phyloP scores from a whole-genome alignment of 805 yeast genomes.

The Wickerhamomyces chambardii region DNA sequence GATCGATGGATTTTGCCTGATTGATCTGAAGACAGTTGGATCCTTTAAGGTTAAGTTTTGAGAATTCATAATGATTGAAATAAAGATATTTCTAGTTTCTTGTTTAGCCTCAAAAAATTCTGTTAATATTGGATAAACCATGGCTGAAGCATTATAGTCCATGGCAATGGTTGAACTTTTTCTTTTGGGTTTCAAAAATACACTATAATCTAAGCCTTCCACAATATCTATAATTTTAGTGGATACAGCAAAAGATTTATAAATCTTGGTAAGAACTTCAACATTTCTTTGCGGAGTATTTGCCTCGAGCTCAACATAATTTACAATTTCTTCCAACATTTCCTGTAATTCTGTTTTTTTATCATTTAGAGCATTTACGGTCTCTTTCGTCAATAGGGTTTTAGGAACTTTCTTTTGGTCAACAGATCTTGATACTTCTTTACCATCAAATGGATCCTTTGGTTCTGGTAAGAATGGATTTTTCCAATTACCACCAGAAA shows the following conservation, averaged over 20 bases:
- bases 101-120: constrained; percentile 75
- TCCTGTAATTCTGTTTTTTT: constrained; percentile 27
- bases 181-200: constrained; percentile 25
- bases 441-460: constrained; percentile 16
- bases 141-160: constrained; percentile 15
- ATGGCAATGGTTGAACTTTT: constrained; percentile 3
- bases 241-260: constrained; percentile 41
- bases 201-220: constrained; percentile 54
- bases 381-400: constrained; percentile 40
- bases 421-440: constrained; percentile 14
- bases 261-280: constrained; percentile 41
- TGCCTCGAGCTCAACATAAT: constrained; percentile 29
- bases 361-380: constrained; percentile 27
- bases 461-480: constrained; percentile 50
- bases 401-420: constrained; percentile 24
- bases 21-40: constrained; percentile 63
- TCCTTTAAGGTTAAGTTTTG: constrained; percentile 66
- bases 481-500: constrained; percentile 75
- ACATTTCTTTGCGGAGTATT: constrained; percentile 35
- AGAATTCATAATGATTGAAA: constrained; percentile 53
- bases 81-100: constrained; percentile 50
- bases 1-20: constrained; percentile 37
- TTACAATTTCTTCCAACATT: constrained; percentile 32
- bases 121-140: constrained; percentile 31
- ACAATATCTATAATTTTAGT: constrained; percentile 40